phyloP scores from a whole-genome alignment of 1,284 basidiomycete genomes.

The Sporisorium scitamineum region DNA sequence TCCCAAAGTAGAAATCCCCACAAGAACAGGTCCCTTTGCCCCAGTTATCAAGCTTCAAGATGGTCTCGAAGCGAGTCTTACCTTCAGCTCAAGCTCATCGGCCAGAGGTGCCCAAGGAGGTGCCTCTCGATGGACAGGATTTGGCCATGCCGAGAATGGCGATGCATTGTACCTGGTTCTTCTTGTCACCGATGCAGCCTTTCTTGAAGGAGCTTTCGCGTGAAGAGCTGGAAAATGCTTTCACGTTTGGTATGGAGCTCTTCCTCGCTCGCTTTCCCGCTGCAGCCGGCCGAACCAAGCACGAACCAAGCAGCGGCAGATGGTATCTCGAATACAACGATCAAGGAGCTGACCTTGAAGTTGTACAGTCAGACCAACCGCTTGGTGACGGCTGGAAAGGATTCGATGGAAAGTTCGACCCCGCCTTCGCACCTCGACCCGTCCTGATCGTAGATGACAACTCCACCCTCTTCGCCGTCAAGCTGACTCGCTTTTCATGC shows the following conservation, averaged over 20 bases:
- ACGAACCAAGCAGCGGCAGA: neutral
- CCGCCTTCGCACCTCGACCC: neutral
- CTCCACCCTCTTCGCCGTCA: neutral
- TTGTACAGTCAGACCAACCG: constrained; percentile 1
- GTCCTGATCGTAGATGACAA: constrained; percentile 9
- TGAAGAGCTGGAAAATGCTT: neutral
- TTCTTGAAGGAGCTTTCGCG: neutral
- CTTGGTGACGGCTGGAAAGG: constrained; percentile 6
- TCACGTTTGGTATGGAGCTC: neutral
- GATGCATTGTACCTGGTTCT: constrained; percentile 16
- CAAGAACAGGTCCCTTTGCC: neutral
- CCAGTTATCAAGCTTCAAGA: neutral
- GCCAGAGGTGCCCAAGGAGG: neutral
- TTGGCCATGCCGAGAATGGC: constrained; percentile 11
- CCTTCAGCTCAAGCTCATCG: neutral
- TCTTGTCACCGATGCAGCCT: neutral
- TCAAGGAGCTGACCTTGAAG: constrained; percentile 8
- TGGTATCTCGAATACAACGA: constrained; percentile 10
- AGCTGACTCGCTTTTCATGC: constrained; percentile 8
- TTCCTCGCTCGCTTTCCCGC: constrained; percentile 6
- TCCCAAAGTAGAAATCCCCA: too few relatives aligned
- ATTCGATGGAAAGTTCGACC: neutral
- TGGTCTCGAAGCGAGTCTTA: neutral
- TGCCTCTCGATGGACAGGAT: constrained; percentile 9
- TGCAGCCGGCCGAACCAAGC: neutral